Base-by-base conservation (phyloP, 2,329 filamentous ascomycete species). In the Fusarium devonianum region DNA sequence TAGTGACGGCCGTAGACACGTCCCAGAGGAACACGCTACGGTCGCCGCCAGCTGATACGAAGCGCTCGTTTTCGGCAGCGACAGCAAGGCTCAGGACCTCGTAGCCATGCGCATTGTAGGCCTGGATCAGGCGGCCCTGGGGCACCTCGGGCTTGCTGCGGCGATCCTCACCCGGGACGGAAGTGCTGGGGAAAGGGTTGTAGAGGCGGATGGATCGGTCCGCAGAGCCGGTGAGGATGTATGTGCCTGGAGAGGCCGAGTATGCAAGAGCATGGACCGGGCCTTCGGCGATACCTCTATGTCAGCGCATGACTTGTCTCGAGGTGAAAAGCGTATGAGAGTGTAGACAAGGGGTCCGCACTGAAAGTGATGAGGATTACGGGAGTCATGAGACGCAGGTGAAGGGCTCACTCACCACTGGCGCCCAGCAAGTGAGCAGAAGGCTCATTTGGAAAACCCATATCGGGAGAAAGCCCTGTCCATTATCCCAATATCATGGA, bases 21-120 rank as follows among this genome's bases (percentile, higher is more conserved):
- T 99, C 94, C 94, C 94, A 97, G 5, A 97, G 79, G 68, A 97
- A 97, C 0, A 96, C 91, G 53, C 83, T 81, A 63, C 93, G 89
- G 75, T 99, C 94, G 50, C 94, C 94, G 60, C 94, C 94, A 1
- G 85, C 83, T n/a, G 87, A 92, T 8, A 86, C 87, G 71, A 99
- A 97, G 32, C 85, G 85, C 59, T 90, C 83, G 72, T 99, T 99
- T 74, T 91, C 87, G 17, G 76, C 67, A 7, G 84, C 76, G 38
- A 97, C 88, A 41, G 83, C 79, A 28, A 99, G 79, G 60, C 90
- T 89, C 52, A 97, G 86, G 7, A 99, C 88, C 63, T 92, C 89
- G 76, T 99, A 96, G 60, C 91, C 92, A 73, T 99, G 94, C 3
- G 89, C 90, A 25, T 86, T 78, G 75, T 96, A 99, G 25, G 85